Conservation (phyloP, 805 yeast genomes). For the Lachancea mirantina region DNA sequence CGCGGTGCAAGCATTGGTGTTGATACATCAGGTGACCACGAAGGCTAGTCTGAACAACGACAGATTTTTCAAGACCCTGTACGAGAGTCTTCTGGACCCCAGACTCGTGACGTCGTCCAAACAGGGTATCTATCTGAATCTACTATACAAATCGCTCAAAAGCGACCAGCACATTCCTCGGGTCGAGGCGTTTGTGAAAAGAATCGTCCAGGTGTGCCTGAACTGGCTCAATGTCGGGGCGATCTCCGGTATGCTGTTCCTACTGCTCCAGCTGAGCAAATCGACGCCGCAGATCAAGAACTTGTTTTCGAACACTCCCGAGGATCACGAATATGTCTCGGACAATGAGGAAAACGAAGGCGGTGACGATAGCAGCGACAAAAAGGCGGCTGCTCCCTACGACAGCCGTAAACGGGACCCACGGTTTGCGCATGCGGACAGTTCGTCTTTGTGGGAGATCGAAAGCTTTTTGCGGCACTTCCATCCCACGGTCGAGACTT, state of each 20-base stretch:
- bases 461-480: slow-evolving; percentile 67
- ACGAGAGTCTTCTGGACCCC: slow-evolving; percentile 82
- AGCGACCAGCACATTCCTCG: slow-evolving; percentile 57
- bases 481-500: slow-evolving; percentile 86
- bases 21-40: slow-evolving; percentile 71
- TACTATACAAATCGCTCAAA: slow-evolving; percentile 76
- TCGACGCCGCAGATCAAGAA: slow-evolving; percentile 59
- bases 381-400: slow-evolving; percentile 34
- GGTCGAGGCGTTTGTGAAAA: slow-evolving; percentile 82
- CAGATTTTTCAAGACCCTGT: slow-evolving; percentile 79
- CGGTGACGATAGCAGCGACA: slow-evolving; percentile 27
- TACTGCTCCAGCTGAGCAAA: slow-evolving; percentile 63
- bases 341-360: slow-evolving; percentile 39
- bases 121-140: slow-evolving; percentile 84
- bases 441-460: slow-evolving; percentile 82
- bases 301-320: slow-evolving; percentile 48
- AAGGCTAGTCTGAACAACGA: slow-evolving; percentile 51
- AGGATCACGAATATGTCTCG: slow-evolving; percentile 42
- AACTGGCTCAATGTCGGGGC: slow-evolving; percentile 89
- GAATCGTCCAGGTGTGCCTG: slow-evolving; percentile 76
- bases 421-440: slow-evolving; percentile 76
- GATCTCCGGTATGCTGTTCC: slow-evolving; percentile 70
- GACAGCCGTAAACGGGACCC: slow-evolving; percentile 93
- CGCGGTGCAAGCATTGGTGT: slow-evolving; percentile 81
- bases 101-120: slow-evolving; percentile 82